phyloP scores from a whole-genome alignment of 73 alveolate genomes.

The Symbiodinium pilosum region DNA sequence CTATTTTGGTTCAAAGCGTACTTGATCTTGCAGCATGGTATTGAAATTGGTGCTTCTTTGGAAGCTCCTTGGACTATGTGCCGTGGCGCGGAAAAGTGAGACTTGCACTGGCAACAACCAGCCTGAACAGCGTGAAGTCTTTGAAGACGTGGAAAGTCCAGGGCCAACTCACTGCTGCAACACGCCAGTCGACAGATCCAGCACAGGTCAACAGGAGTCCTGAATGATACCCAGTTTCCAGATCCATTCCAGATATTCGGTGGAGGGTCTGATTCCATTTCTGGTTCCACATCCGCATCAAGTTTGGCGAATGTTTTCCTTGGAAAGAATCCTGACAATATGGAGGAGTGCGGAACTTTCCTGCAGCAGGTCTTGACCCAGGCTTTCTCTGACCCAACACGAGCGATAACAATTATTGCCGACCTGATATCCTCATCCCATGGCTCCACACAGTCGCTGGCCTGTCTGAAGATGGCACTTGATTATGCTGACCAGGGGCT shows the following conservation, averaged over 20 bases:
- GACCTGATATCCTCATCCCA: background rate
- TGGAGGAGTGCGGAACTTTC: constrained; percentile 20
- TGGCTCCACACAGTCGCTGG: constrained; percentile 10
- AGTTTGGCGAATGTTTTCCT: background rate
- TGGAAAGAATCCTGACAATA: background rate
- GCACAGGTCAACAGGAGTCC: background rate
- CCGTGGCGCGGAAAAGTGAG: background rate
- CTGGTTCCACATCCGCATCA: background rate
- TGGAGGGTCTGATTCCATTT: background rate
- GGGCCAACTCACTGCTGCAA: constrained; percentile 60
- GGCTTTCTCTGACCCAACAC: constrained; percentile 5
- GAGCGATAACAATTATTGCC: background rate
- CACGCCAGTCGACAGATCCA: constrained; percentile 46
- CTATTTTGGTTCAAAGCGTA: constrained; percentile 1
- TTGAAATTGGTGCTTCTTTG: no score
- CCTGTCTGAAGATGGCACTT: constrained; percentile 30
- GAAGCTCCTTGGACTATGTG: background rate
- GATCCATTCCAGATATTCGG: constrained; percentile 8
- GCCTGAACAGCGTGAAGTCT: background rate
- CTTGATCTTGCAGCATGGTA: no score
- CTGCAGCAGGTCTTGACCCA: constrained; percentile 4
- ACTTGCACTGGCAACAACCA: background rate
- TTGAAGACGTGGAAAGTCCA: background rate
- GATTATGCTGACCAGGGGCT: constrained; percentile 32
- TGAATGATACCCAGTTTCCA: background rate